Evolutionary conservation across 352 stramenopile genomes (phyloP).

Genomic region (Globisporangium spiculum): DNA sequence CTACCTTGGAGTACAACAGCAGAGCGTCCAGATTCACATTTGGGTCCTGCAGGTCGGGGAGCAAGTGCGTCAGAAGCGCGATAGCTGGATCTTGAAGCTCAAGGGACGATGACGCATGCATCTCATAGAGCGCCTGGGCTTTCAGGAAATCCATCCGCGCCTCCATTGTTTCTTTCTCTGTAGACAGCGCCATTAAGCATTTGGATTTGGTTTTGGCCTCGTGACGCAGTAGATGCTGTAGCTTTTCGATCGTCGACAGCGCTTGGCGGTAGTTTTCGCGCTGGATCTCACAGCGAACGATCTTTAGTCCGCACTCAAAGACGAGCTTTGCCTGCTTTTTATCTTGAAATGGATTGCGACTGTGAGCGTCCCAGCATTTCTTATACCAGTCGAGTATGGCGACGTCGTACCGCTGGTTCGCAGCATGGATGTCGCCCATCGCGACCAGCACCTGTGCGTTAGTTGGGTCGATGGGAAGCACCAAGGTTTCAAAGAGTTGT

Average conservation of each 20-base stretch:
- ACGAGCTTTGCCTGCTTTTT: constrained; percentile 11
- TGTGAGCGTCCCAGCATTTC: constrained; percentile 40
- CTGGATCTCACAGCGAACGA: constrained; percentile 47
- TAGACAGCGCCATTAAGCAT: neutral
- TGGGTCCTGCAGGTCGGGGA: constrained; percentile 49
- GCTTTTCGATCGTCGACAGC: constrained; percentile 37
- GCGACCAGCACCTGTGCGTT: constrained; percentile 50
- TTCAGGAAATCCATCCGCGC: constrained; percentile 49
- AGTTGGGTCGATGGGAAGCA: constrained; percentile 33
- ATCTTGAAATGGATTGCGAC: neutral
- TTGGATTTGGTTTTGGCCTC: constrained; percentile 19
- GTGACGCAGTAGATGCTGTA: constrained; percentile 37
- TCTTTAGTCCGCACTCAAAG: constrained; percentile 39
- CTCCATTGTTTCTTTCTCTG: constrained; percentile 26
- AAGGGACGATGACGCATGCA: constrained; percentile 22
- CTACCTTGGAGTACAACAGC: constrained; percentile 56
- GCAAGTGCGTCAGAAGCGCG: constrained; percentile 46
- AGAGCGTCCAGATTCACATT: constrained; percentile 65
- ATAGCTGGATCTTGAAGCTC: constrained; percentile 56
- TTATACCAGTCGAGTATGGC: constrained; percentile 40
- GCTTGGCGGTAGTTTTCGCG: constrained; percentile 22
- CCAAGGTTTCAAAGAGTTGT: constrained; percentile 43
- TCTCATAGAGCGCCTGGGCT: constrained; percentile 48
- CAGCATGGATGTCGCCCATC: constrained; percentile 48
- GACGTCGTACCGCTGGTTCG: constrained; percentile 36